Evolutionary conservation across 225 moss, liverwort and hornwort genomes (phyloP).

Genomic region (Ulota crispa): DNA sequence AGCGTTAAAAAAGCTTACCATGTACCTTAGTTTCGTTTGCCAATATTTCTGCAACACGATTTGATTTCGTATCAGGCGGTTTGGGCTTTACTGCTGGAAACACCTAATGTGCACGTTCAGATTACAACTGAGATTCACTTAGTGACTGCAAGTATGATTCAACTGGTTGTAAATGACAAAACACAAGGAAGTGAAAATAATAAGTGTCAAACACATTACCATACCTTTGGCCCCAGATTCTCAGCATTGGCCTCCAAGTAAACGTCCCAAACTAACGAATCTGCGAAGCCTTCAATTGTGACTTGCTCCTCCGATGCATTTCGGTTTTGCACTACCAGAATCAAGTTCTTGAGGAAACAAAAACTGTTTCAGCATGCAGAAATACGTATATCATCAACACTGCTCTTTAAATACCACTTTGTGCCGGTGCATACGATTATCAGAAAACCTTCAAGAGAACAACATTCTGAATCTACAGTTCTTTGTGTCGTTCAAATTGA

Average conservation of each 20-base stretch:
- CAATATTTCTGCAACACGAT: conserved; percentile 41
- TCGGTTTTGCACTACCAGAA: conserved; percentile 52
- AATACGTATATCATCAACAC: not conserved
- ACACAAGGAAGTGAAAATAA: not conserved
- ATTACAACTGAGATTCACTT: not conserved
- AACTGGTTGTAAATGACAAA: not conserved
- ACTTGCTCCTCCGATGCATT: conserved; percentile 41
- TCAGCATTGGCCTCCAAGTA: conserved; percentile 45
- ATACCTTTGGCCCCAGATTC: conserved; percentile 47
- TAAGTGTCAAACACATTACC: not conserved
- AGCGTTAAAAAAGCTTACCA: conserved; percentile 22
- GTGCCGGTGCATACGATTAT: not conserved
- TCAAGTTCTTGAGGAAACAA: conserved; percentile 44
- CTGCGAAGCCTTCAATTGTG: conserved; percentile 40
- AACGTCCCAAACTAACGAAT: conserved; percentile 50
- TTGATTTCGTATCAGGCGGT: conserved; percentile 39
- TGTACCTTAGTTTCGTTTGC: conserved; percentile 43
- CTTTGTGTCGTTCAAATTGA: not conserved
- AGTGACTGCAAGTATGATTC: not conserved
- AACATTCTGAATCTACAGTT: not conserved
- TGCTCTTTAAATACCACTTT: not conserved
- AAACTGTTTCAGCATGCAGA: conserved; percentile 28
- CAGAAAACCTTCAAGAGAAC: not conserved
- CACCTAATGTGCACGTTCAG: conserved; percentile 17
- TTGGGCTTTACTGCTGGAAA: conserved; percentile 30